Evolutionary conservation across 768 basidiomycete genomes (phyloP).

Genomic region (Podaxis carcinomalis): DNA sequence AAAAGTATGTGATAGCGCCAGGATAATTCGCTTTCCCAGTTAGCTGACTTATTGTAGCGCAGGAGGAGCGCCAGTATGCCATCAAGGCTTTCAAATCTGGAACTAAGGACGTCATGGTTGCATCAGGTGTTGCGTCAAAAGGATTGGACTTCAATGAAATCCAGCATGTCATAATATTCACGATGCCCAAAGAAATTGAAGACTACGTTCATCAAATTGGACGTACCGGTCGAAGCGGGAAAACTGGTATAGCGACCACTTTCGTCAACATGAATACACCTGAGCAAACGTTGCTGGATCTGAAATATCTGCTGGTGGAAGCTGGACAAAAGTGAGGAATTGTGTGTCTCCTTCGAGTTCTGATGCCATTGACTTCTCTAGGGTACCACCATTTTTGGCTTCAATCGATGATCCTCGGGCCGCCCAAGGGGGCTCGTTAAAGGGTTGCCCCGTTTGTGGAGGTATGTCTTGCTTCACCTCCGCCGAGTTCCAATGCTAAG

Average conservation of each 20-base stretch:
- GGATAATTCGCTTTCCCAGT: background rate
- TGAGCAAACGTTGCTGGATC: constrained; percentile 93
- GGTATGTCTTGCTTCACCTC: constrained; percentile 39
- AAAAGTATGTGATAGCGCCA: constrained; percentile 59
- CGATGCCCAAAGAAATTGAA: constrained; percentile 99
- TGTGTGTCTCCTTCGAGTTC: background rate
- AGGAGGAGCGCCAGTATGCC: constrained; percentile 98
- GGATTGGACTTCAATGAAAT: constrained; percentile 99
- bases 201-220: constrained; percentile 99
- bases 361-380: constrained; percentile 26
- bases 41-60: constrained; percentile 46
- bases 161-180: constrained; percentile 98
- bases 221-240: constrained; percentile 94
- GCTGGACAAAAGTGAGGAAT: constrained; percentile 87
- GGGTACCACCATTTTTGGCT: constrained; percentile 89
- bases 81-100: constrained; percentile 98
- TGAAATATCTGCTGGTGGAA: constrained; percentile 95
- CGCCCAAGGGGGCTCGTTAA: constrained; percentile 69
- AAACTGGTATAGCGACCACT: constrained; percentile 97
- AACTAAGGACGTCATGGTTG: constrained; percentile 99
- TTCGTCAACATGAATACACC: constrained; percentile 98
- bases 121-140: constrained; percentile 95
- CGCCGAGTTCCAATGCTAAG: background rate
- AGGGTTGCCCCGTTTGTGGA: constrained; percentile 95
- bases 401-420: constrained; percentile 90